Evolutionary conservation across 306 rosid species (phyloP).

Genomic region (Begonia masoniana): DNA sequence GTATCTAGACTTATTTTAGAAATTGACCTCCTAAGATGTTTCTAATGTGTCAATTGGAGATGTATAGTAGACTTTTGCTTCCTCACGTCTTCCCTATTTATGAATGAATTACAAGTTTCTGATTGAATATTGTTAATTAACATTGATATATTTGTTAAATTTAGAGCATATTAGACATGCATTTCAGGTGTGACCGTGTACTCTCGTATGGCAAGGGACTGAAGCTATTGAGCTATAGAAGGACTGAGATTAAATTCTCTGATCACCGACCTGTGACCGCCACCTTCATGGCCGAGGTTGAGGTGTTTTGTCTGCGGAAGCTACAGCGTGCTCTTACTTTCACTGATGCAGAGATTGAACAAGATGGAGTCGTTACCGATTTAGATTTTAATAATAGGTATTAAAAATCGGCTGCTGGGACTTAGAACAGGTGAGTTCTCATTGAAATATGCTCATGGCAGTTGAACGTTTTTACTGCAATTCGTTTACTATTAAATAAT

Average conservation of each 20-base stretch:
- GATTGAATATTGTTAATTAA: not conserved
- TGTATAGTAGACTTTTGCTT: too few species aligned
- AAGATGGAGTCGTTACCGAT: constrained; percentile 24
- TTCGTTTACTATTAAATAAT: too few species aligned
- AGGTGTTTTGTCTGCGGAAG: constrained; percentile 64
- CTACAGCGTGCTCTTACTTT: constrained; percentile 70
- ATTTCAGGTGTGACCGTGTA: constrained; percentile 89
- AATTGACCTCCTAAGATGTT: too few species aligned
- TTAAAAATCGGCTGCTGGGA: constrained; percentile 21
- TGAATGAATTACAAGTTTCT: too few species aligned
- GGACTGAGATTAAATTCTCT: constrained; percentile 59
- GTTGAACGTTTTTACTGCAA: too few species aligned
- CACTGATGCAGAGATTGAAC: constrained; percentile 81
- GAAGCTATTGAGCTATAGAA: constrained; percentile 49
- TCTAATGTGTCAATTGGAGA: too few species aligned
- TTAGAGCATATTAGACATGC: not conserved
- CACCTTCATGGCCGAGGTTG: constrained; percentile 68
- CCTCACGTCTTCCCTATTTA: too few species aligned
- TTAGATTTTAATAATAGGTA: constrained; percentile 1
- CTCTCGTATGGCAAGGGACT: constrained; percentile 78
- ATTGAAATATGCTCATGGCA: too few species aligned
- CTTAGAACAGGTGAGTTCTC: constrained; percentile 25
- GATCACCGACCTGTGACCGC: constrained; percentile 97
- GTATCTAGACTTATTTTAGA: too few species aligned
- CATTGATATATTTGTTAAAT: constrained; percentile 3